Evolutionary conservation across 805 yeast species (phyloP), one percentile per base, ranked within the genome.

Genomic region (Scheffersomyces coipomensis): DNA sequence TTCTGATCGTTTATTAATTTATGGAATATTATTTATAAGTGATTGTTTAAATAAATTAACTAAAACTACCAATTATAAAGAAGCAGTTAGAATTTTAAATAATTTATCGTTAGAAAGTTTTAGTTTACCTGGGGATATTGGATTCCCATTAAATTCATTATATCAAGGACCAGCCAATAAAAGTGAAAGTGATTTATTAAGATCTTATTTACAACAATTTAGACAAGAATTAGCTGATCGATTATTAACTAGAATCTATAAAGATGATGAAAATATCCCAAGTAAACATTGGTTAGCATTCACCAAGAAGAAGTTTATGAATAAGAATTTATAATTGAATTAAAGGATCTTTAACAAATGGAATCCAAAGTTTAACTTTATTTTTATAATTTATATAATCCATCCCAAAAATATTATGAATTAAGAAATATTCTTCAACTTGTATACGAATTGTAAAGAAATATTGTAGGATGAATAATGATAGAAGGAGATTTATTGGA

Each of bases 261-360:
- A 66, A 24, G 85, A 79, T 12, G 42, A 40, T 11, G 69, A 67
- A 36, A 55, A 67, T 8, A 47, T 45, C 19, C 98, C 99, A 27
- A 85, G 91, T 52, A 93, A 91, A 64, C 83, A 78, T 68, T 93
- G 99, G 99, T 68, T 93, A 55, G 96, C 97, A 2, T 93, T 93
- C 64, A 86, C 96, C 29, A 83, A 93, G 68, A 85, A 95, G 67
- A 81, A 88, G 60, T 93, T 93, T 62, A 93, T 93, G 99, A 93
- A 93, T 69, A 88, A 90, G 64, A 78, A 85, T 51, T 73, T 88
- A 53, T 84, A 58, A 15, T 21, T 22, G 27, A 4, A 22, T 6
- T 23, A 32, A 13, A 5, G 30, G 30, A 27, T 27, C 30, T 23
- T 16, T 29, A 11, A 58, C 46, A 44, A 51, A 58, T 6, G 71